Evolutionary conservation across 1,284 basidiomycete species (phyloP).

Genomic region (Blastosporella zonata): DNA sequence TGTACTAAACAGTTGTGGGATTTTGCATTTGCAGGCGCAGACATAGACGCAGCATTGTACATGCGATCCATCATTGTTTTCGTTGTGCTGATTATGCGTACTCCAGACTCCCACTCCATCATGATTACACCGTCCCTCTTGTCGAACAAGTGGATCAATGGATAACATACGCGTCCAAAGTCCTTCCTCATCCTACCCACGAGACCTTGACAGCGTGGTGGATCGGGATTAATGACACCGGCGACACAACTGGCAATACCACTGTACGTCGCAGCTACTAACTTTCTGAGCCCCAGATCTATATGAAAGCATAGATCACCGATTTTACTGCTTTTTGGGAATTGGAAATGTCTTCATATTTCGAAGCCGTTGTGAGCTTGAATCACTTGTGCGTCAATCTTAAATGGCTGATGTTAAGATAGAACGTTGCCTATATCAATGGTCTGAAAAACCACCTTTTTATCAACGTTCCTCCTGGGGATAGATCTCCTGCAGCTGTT

Average conservation of each 20-base stretch:
- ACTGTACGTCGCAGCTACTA: conserved; percentile 30
- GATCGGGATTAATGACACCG: conserved; percentile 60
- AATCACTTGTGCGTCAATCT: background rate
- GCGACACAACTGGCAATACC: conserved; percentile 44
- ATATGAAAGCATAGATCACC: conserved; percentile 34
- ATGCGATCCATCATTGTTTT: conserved; percentile 14
- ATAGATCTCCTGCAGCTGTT: conserved; percentile 40
- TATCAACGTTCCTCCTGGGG: conserved; percentile 53
- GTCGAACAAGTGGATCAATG: conserved; percentile 52
- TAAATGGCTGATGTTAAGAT: background rate
- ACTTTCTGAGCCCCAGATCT: background rate
- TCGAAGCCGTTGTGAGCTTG: conserved; percentile 45
- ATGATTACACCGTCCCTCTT: conserved; percentile 46
- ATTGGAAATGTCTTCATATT: conserved; percentile 48
- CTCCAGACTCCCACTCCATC: conserved; percentile 36
- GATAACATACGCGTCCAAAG: conserved; percentile 38
- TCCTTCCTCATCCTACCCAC: conserved; percentile 41
- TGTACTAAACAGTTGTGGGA: conserved; percentile 51
- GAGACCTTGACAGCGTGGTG: conserved; percentile 53
- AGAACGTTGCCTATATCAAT: conserved; percentile 40
- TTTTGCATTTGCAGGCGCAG: conserved; percentile 56
- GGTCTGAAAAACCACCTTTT: conserved; percentile 49
- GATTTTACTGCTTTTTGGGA: conserved; percentile 51
- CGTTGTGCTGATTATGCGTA: background rate
- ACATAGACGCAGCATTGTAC: conserved; percentile 45